A percentile compares a stretch with the other conserved stretches of the same genome.
Conservation (phyloP, 116 monocot species). For the Posidonia oceanica region DNA sequence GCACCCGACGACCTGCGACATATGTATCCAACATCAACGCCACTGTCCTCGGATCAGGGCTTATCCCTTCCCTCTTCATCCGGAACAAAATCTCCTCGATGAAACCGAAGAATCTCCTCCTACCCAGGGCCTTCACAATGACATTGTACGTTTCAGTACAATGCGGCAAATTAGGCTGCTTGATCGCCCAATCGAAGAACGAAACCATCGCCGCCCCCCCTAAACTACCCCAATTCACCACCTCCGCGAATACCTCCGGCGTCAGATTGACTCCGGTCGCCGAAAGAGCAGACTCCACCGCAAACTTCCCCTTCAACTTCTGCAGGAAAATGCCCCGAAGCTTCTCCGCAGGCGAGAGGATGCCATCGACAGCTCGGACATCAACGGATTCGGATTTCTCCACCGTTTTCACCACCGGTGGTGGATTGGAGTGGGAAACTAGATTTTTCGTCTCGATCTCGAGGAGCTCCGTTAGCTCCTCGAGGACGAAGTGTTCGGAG, state of each 20-base stretch:
- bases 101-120: slow-evolving; percentile 63
- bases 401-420: background rate
- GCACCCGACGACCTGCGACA: slow-evolving; percentile 37
- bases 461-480: slow-evolving; percentile 55
- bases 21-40: slow-evolving; percentile 49
- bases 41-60: slow-evolving; percentile 34
- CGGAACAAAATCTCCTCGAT: slow-evolving; percentile 33
- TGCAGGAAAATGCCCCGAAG: slow-evolving; percentile 44
- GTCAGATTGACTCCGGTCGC: slow-evolving; percentile 45
- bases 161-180: slow-evolving; percentile 24
- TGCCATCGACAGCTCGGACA: background rate
- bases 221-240: slow-evolving; percentile 37
- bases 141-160: slow-evolving; percentile 37
- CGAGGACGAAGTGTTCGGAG: slow-evolving; percentile 42
- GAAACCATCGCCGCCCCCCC: slow-evolving; percentile 43
- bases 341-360: slow-evolving; percentile 36
- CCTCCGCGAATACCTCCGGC: slow-evolving; percentile 44
- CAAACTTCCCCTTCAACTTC: slow-evolving; percentile 30
- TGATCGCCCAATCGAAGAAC: slow-evolving; percentile 83
- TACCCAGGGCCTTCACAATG: slow-evolving; percentile 53
- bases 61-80: slow-evolving; percentile 45
- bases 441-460: slow-evolving; percentile 21
- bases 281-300: slow-evolving; percentile 36
- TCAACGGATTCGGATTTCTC: background rate
- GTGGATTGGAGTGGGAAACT: background rate